These are phyloP conservation scores for Tricholoma furcatifolium DNA, from an alignment of 768 basidiomycete species.

Conservation along the genomic window DNA sequence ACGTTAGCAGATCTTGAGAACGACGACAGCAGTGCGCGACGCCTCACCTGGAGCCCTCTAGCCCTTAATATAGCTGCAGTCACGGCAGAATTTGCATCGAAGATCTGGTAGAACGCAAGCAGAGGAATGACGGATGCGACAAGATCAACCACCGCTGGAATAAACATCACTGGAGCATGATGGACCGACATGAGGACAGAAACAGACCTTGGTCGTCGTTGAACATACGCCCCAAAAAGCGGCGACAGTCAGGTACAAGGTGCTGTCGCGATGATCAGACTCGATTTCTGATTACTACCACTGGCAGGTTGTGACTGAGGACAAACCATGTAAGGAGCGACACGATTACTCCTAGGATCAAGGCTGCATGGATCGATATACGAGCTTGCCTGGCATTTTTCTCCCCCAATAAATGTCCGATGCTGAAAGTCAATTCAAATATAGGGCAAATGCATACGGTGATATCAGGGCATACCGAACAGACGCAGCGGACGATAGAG, in stretches of 20 bases:
- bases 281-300: no score
- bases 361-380: conserved; percentile 26
- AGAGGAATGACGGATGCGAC: conserved; percentile 72
- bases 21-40: neutral
- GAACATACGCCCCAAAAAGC: no score
- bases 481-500: no score
- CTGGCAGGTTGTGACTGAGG: no score
- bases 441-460: conserved; percentile 42
- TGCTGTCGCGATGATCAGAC: no score
- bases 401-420: conserved; percentile 11
- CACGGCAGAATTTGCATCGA: conserved; percentile 72
- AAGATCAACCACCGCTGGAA: conserved; percentile 47
- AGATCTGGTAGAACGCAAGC: conserved; percentile 77
- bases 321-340: no score
- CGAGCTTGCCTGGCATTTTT: conserved; percentile 3
- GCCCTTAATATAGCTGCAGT: conserved; percentile 79
- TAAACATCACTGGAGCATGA: no score
- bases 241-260: no score
- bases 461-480: conserved; percentile 84
- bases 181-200: no score
- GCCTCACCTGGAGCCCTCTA: conserved; percentile 67
- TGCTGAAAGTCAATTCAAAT: neutral
- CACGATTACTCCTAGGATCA: no score
- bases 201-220: conserved; percentile 56
- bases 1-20: neutral